These are phyloP conservation scores for Skeletonema costatum DNA, from an alignment of 108 stramenopile species.

Conservation along the genomic window DNA sequence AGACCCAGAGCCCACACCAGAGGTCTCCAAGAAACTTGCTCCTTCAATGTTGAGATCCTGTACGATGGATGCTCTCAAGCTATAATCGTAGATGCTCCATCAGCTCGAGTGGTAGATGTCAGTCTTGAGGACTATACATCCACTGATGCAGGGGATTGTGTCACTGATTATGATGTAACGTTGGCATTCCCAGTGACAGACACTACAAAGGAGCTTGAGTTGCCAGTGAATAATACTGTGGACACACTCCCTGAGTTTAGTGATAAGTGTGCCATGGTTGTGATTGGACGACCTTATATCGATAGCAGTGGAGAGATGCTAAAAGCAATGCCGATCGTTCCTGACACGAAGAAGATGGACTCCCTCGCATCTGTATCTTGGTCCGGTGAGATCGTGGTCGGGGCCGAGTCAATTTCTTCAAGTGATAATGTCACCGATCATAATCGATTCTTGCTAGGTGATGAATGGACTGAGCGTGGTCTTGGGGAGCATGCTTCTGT, in stretches of 20 bases:
- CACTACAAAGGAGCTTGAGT: not conserved
- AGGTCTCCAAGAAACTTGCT: constrained; percentile 27
- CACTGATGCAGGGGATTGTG: constrained; percentile 9
- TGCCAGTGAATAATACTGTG: constrained; percentile 16
- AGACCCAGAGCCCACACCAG: not conserved
- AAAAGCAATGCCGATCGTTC: constrained; percentile 29
- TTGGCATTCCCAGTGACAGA: constrained; percentile 18
- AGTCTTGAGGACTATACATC: constrained; percentile 16
- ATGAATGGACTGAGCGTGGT: constrained; percentile 59
- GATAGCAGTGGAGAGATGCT: constrained; percentile 47
- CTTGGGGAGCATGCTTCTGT: constrained; percentile 68
- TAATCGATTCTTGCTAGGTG: constrained; percentile 34
- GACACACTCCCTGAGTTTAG: constrained; percentile 3
- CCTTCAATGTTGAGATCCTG: constrained; percentile 49
- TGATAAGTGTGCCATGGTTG: constrained; percentile 17
- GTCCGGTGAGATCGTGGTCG: constrained; percentile 7
- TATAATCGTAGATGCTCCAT: constrained; percentile 29
- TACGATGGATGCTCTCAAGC: constrained; percentile 31
- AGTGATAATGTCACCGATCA: constrained; percentile 11
- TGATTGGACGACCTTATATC: constrained; percentile 59
- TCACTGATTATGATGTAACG: constrained; percentile 16
- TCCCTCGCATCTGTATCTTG: constrained; percentile 11
- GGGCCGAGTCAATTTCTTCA: not conserved
- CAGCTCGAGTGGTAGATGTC: constrained; percentile 33
- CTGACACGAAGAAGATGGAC: not conserved